phyloP scores from a whole-genome alignment of 306 rosid genomes.

The Vachellia pachyceras region DNA sequence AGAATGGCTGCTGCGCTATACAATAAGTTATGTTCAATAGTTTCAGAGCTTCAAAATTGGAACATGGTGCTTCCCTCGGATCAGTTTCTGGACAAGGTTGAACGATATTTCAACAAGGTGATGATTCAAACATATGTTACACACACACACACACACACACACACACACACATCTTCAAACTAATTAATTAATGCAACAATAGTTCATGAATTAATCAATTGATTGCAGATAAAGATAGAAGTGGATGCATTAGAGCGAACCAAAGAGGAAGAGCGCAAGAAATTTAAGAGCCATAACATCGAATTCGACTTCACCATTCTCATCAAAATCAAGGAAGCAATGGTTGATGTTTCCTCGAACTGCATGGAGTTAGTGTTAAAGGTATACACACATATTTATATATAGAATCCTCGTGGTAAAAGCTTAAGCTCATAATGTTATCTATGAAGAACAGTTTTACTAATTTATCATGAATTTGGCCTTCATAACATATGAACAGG shows the following conservation, averaged over 20 bases:
- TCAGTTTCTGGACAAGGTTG: constrained; percentile 64
- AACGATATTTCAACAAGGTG: constrained; percentile 78
- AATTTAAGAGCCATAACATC: constrained; percentile 64
- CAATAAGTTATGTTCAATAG: constrained; percentile 54
- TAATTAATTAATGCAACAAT: not conserved
- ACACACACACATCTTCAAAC: not conserved
- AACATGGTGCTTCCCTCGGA: constrained; percentile 53
- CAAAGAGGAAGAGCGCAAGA: constrained; percentile 74
- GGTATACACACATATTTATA: constrained; percentile 32
- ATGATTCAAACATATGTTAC: not conserved
- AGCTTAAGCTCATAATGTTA: not conserved
- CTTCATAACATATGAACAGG: constrained; percentile 39
- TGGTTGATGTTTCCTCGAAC: constrained; percentile 82
- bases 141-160: too few relatives aligned
- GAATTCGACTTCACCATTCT: constrained; percentile 77
- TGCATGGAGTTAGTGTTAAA: constrained; percentile 88
- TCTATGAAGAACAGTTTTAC: not conserved
- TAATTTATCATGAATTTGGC: not conserved
- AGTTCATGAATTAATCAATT: not conserved
- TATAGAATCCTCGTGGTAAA: not conserved
- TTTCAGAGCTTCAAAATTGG: constrained; percentile 69
- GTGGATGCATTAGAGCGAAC: constrained; percentile 68
- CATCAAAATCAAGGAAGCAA: constrained; percentile 70
- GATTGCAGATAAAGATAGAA: constrained; percentile 66
- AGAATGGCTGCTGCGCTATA: constrained; percentile 74